These are phyloP conservation scores for Wickerhamomyces sp. DNA, from an alignment of 1,139 yeast species.

Conservation along the genomic window DNA sequence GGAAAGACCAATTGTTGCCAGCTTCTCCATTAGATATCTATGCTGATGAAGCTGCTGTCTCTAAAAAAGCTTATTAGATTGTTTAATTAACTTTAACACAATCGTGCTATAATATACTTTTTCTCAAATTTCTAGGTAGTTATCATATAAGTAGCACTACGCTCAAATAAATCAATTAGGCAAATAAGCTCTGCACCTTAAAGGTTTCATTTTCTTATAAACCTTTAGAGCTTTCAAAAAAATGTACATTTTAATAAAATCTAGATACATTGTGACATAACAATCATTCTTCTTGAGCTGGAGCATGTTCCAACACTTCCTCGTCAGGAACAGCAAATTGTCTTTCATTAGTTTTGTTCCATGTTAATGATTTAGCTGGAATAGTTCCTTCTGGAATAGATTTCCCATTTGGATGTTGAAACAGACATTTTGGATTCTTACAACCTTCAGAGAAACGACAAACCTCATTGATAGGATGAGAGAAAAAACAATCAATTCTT, in stretches of 20 bases:
- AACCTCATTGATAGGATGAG: constrained; percentile 73
- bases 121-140: constrained; percentile 1
- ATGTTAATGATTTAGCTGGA: constrained; percentile 15
- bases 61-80: constrained; percentile 63
- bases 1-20: constrained; percentile 82
- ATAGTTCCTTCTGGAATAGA: constrained; percentile 12
- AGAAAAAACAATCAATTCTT: constrained; percentile 74
- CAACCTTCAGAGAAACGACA: constrained; percentile 80
- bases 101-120: constrained; percentile 6
- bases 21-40: constrained; percentile 93
- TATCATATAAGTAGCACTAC: background rate
- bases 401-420: constrained; percentile 76
- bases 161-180: background rate
- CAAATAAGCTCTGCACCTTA: background rate
- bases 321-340: constrained; percentile 77
- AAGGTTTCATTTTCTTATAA: background rate
- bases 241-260: background rate
- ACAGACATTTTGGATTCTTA: constrained; percentile 63
- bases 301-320: constrained; percentile 71
- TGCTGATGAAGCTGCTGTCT: constrained; percentile 76
- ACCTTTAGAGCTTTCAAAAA: background rate
- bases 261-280: background rate
- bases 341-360: constrained; percentile 45
- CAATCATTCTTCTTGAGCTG: constrained; percentile 32
- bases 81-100: constrained; percentile 12